Percentiles rank a stretch among this genome's conserved stretches.
Conservation (phyloP, 2,329 filamentous ascomycete species). For the Paraphoma sp. region DNA sequence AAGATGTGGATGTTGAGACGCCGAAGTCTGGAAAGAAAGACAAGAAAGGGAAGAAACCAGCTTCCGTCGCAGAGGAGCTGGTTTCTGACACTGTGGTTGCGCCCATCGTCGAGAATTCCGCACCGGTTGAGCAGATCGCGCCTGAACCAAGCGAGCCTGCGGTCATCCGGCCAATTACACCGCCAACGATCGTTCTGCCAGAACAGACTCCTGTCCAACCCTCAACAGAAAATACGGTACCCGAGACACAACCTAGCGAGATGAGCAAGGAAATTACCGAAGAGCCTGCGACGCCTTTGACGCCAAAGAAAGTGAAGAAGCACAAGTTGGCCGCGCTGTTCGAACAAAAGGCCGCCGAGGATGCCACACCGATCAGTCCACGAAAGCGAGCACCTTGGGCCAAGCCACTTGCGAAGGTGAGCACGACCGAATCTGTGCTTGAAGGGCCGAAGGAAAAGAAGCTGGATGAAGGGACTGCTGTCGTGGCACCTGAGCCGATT, state of each 20-base stretch:
- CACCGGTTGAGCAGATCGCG: neutral
- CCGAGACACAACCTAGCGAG: neutral
- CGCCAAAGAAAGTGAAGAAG: conserved; percentile 34
- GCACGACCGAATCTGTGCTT: neutral
- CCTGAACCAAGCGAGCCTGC: neutral
- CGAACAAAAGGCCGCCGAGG: conserved; percentile 17
- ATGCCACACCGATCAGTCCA: neutral
- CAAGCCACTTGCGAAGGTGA: neutral
- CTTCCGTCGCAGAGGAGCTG: neutral
- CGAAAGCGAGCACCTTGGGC: neutral
- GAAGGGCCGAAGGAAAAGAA: neutral
- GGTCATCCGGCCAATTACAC: neutral
- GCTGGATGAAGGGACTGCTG: neutral
- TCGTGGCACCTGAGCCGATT: neutral
- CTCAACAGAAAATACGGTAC: neutral
- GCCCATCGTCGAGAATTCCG: neutral
- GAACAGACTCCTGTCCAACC: conserved; percentile 3
- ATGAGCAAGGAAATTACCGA: neutral
- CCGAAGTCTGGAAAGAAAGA: no score
- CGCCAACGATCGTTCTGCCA: neutral
- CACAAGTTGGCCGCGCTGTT: conserved; percentile 20
- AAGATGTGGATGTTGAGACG: no score
- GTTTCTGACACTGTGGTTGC: neutral
- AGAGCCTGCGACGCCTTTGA: conserved; percentile 9
- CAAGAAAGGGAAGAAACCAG: neutral